Evolutionary conservation across 768 basidiomycete species (phyloP).

Genomic region (Glaciozyma martinii): DNA sequence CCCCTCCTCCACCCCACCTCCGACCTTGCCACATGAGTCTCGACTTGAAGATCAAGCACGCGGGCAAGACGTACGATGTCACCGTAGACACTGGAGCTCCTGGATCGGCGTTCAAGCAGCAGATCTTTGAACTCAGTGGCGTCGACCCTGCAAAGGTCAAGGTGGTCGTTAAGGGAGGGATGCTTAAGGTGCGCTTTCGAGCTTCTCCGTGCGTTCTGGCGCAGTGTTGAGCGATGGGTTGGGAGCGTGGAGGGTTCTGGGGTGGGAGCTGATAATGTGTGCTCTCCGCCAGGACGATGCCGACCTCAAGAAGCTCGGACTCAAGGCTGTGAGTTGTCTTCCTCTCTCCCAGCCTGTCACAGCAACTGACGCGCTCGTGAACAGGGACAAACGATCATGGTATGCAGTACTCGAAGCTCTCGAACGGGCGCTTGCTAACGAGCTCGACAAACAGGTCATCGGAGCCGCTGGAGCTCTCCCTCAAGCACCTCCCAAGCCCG

Average conservation of each 20-base stretch:
- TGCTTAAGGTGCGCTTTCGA: slow-evolving; percentile 23
- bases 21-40: background rate
- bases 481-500: slow-evolving; percentile 66
- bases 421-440: background rate
- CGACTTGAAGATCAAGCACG: slow-evolving; percentile 76
- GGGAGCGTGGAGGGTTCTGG: background rate
- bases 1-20: no score
- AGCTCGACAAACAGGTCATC: slow-evolving; percentile 48
- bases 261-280: background rate
- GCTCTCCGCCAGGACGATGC: slow-evolving; percentile 60
- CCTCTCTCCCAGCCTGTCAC: slow-evolving; percentile 2
- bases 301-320: slow-evolving; percentile 70
- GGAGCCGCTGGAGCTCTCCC: slow-evolving; percentile 88
- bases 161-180: slow-evolving; percentile 80
- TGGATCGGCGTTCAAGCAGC: slow-evolving; percentile 67
- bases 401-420: background rate
- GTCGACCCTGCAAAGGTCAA: slow-evolving; percentile 90
- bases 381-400: slow-evolving; percentile 81
- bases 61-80: slow-evolving; percentile 66
- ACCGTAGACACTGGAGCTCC: slow-evolving; percentile 63
- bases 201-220: background rate
- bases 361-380: background rate
- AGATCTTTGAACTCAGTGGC: slow-evolving; percentile 69
- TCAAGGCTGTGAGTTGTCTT: slow-evolving; percentile 58
- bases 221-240: background rate